Base-by-base conservation (phyloP, 2,329 filamentous ascomycete species). In the Stagonosporopsis cucurbitacearum region DNA sequence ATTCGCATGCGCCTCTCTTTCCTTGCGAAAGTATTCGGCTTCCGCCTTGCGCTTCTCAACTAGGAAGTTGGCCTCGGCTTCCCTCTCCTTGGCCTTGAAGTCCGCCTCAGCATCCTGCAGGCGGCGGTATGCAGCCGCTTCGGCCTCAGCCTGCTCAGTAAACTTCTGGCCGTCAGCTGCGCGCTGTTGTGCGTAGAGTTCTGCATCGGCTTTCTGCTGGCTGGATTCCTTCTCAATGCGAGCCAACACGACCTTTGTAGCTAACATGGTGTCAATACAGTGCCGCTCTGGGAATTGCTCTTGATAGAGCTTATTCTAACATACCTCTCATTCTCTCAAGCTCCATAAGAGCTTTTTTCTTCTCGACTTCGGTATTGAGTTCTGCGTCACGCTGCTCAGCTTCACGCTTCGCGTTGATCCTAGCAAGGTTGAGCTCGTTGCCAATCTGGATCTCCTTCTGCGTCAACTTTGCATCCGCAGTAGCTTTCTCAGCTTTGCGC, bases 371-470 rank as follows among this genome's bases (percentile, higher is more conserved):
- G 62, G 84, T 87, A 80, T 92, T 90, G 48, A 96, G 81, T 64
- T 95, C 91, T 46, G 92, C 89, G 76, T 96, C 91, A 64, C 84
- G 86, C 59, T 84, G 83, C 77, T 96, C 89, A 1, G 90, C 88
- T 9, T 86, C 82, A 50, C 91, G 88, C 61, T 84, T 80, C 0
- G 92, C 91, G 55, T 87, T 81, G 71, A 96, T 91, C 45, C 88
- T 86, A 25, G 89, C 86, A 50, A 96, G 86, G 44, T 91, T 86
- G 45, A 95, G 86, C 60, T 91, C 88, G 32, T 88, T 85, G 63
- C 86, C 83, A 55, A 95, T 87, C 47, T 84, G 83, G 1, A 90
- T 89, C 75, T 92, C 87, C 63, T 86, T 83, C 17, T 88, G 91
- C 33, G 86, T 84, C 49, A 96, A 84, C 50, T 87, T 86, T 11